Conservation (phyloP, 176 grass and related monocot species). For the Zoysia pacifica region DNA sequence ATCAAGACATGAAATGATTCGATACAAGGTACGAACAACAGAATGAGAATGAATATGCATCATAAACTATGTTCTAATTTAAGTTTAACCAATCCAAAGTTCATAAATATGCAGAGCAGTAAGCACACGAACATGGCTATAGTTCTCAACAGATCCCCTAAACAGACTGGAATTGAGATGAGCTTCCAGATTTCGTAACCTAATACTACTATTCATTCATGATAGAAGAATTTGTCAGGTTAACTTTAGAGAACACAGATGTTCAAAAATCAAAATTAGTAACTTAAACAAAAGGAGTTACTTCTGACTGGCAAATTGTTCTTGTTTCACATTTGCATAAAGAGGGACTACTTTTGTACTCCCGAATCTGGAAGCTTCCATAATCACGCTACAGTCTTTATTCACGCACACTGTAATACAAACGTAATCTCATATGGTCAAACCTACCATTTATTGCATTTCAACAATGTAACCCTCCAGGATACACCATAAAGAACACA, state of each 20-base stretch:
- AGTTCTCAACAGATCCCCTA: background rate
- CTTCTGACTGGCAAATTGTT: background rate
- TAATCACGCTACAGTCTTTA: background rate
- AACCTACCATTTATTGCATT: background rate
- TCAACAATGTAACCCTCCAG: constrained; percentile 7
- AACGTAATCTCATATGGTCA: background rate
- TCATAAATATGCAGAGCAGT: constrained; percentile 1
- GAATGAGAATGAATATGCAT: background rate
- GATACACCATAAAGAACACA: background rate
- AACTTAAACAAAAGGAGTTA: constrained; percentile 3
- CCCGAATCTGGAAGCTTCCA: constrained; percentile 5
- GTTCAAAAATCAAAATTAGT: constrained; percentile 15
- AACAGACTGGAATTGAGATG: constrained; percentile 7
- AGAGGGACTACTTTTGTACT: background rate
- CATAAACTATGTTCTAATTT: background rate
- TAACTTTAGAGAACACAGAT: background rate
- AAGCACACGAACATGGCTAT: background rate
- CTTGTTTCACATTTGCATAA: constrained; percentile 14
- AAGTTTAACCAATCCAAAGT: background rate
- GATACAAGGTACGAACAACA: background rate
- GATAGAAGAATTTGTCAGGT: background rate
- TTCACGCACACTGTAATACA: background rate
- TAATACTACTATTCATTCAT: background rate
- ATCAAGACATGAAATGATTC: background rate
- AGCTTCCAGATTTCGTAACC: background rate